Evolutionary conservation across 2,329 filamentous ascomycete species (phyloP), one percentile per base, ranked within the genome.

Genomic region (Sclerotinia subarctica): DNA sequence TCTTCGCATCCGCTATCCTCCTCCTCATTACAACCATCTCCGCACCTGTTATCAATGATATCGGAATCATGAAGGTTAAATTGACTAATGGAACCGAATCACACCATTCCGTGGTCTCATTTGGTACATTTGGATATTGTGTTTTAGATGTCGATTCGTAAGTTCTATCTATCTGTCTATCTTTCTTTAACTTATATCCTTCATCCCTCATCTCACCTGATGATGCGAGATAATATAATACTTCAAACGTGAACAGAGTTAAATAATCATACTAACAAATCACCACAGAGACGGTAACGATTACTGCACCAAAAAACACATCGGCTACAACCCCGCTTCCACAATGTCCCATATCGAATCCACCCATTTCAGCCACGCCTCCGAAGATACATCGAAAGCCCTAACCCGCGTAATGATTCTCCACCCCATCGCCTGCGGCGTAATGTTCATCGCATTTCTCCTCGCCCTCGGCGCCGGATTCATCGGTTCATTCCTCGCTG

Each of bases 41-140:
- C 2, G 79, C 86, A 0, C 87, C 87, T 11, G 84, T 89, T 54
- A 81, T 87, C 72, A 80, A 86, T 73, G 73, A 82, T 72, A 80
- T 88, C 54, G 79, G 81, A 56, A 78, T 90, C 49, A 76, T 89
- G 67, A 82, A 81, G 68, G 81, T 89, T 69, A 78, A 47, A 7
- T 78, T 88, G 26, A 77, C 76, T 54, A 79, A 80, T 71, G 72
- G 75, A 35, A 77, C 75, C 13, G 69, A 72, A 29, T 69, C 76
- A 5, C 75, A 78, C 35, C 74, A 81, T 51, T 78, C 77, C 3
- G 69, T 71, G 15, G 77, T 88, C 46, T 81, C 79, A 3, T 88
- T 86, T 76, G 87, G 87, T 56, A 86, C 85, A 0, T 89, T 88
- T 78, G 87, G 87, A 10, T 86, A 83, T 75, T 90, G 87, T 74